Base-by-base conservation (phyloP, 208 protist species). In the Naegleria gruberi region DNA sequence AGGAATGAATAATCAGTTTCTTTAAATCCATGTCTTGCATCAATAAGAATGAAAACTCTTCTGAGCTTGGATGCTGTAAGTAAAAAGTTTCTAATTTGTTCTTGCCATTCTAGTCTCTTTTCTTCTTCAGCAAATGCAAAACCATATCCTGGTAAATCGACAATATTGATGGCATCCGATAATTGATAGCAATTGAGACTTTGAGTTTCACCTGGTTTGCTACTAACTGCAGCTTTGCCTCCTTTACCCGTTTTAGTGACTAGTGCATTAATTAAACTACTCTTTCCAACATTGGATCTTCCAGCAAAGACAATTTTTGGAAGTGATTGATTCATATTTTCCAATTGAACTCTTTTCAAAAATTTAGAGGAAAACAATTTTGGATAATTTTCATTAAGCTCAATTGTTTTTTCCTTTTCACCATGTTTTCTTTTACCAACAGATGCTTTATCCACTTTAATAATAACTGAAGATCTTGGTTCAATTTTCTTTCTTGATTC, bases 91-190 rank as follows among this genome's bases (percentile, higher is more conserved):
- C 40, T 46, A 10, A 87, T 55, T 8, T 34, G 10, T 41, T 88
- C 0, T 8, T 65, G 34, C 84, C 84, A 88, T 43, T 65, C 8
- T 4, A 51, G 30, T 43, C 10, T 40, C 4, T 40, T 65, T 65
- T 88, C 45, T 19, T 88, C 45, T 12, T 88, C 34, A n/a, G 84
- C 84, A 51, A 43, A 88, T n/a, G 84, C 84, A 42, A 88, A 88
- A 4, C 84, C 84, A 55, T 88, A 88, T 44, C 84, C 84, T 34
- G 84, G 84, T 17, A 88, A 42, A 88, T 88, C 84, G 42, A 88
- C 26, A 0, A 88, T 6, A 42, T 26, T 43, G 8, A 88, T n/a
- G 19, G 15, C 41, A 26, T 65, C 2, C 2, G 19, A 0, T 7
- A 88, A 1, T 44, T 42, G 10, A 65, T 40, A 88, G 26, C 46